Conservation (phyloP, 805 yeast species). For the Nakazawaea ambrosiae region DNA sequence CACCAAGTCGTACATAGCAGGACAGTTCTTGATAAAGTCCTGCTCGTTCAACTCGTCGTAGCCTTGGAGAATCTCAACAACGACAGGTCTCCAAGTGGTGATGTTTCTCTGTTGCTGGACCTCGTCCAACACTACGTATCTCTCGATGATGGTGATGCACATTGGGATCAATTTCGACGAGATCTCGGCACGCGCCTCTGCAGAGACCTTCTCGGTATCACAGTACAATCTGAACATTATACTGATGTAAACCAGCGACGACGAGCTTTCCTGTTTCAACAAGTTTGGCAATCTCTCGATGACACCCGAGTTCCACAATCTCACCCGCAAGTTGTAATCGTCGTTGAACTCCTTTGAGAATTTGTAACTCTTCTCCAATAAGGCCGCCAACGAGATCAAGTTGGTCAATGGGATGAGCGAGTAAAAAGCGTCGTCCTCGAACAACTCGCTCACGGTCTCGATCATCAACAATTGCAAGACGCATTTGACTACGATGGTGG, state of each 20-base stretch:
- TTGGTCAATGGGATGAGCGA: constrained; percentile 60
- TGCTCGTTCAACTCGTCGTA: constrained; percentile 67
- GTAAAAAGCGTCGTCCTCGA: constrained; percentile 65
- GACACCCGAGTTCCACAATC: constrained; percentile 86
- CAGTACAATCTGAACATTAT: constrained; percentile 75
- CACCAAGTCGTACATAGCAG: constrained; percentile 53
- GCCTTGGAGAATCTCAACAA: constrained; percentile 80
- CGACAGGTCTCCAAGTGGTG: constrained; percentile 86
- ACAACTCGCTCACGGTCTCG: constrained; percentile 74
- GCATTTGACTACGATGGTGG: constrained; percentile 84
- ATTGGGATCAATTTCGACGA: constrained; percentile 56
- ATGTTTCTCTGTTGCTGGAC: constrained; percentile 74
- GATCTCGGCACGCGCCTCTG: constrained; percentile 40
- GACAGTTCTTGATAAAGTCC: constrained; percentile 56
- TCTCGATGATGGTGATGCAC: constrained; percentile 62
- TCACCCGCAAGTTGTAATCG: constrained; percentile 79
- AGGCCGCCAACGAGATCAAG: constrained; percentile 49
- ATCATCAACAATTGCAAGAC: constrained; percentile 85
- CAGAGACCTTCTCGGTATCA: constrained; percentile 42
- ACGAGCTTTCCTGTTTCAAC: constrained; percentile 83
- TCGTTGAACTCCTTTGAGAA: constrained; percentile 87
- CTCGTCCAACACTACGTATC: constrained; percentile 69
- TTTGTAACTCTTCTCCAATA: constrained; percentile 62
- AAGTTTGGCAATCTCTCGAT: constrained; percentile 90
- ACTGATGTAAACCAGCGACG: constrained; percentile 81